Percentiles rank a stretch among this genome's conserved stretches.
These are phyloP conservation scores for Saccharomyces hybrid DNA, from an alignment of 1,139 yeast species.

Conservation along the genomic window DNA sequence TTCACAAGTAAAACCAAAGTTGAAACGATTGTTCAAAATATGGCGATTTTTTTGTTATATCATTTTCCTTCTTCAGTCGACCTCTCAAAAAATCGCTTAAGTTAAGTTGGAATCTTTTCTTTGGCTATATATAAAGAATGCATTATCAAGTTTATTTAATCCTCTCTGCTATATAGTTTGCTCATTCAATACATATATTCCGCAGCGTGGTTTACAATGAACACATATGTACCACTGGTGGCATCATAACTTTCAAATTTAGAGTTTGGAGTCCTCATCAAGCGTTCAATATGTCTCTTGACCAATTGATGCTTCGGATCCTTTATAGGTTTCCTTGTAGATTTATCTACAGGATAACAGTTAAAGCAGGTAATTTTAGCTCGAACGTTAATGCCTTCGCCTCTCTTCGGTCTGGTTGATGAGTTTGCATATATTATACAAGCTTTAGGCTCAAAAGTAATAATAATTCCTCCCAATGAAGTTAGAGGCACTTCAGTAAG, in stretches of 20 bases:
- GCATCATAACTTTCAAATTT: constrained; percentile 73
- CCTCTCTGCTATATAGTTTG: not conserved
- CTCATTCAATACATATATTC: not conserved
- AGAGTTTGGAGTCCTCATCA: constrained; percentile 53
- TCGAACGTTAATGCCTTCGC: constrained; percentile 78
- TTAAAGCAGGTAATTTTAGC: constrained; percentile 66
- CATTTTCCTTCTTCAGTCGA: not conserved
- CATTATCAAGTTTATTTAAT: not conserved
- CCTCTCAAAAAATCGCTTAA: not conserved
- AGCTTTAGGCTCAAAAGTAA: constrained; percentile 51
- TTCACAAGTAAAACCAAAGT: too few relatives aligned
- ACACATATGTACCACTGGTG: constrained; percentile 44
- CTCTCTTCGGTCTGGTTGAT: constrained; percentile 51
- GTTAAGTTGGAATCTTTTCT: not conserved
- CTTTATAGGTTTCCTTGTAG: constrained; percentile 63
- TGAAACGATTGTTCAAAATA: too few relatives aligned
- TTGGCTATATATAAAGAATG: not conserved
- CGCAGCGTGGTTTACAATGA: constrained; percentile 12
- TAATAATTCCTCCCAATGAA: constrained; percentile 56
- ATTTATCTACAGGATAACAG: constrained; percentile 70
- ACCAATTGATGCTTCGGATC: constrained; percentile 73
- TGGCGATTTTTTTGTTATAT: not conserved
- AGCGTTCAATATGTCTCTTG: constrained; percentile 56
- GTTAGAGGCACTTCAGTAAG: constrained; percentile 56
- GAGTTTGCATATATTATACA: constrained; percentile 72